A percentile compares a stretch with the other conserved stretches of the same genome.
Conservation (phyloP, 179 eudicot genomes). For the Beta lomatogona region DNA sequence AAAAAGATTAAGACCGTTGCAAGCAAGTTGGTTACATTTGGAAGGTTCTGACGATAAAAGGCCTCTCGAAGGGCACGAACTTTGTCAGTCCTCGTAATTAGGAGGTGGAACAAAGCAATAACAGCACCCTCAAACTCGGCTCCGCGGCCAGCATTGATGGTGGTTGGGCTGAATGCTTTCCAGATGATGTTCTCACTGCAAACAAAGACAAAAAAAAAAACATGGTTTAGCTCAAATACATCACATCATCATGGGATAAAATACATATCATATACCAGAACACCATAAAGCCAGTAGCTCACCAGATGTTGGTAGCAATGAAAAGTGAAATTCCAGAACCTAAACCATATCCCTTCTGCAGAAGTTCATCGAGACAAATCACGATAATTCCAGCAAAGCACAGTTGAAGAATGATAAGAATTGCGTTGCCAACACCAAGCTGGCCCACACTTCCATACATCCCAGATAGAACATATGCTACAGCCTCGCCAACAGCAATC, state of each 20-base stretch:
- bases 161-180: slow-evolving; percentile 92
- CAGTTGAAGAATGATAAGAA: slow-evolving; percentile 76
- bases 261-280: not conserved
- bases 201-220: slow-evolving; percentile 4
- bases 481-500: slow-evolving; percentile 87
- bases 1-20: slow-evolving; percentile 77
- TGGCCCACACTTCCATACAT: slow-evolving; percentile 85
- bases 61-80: slow-evolving; percentile 84
- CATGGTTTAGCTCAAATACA: slow-evolving; percentile 1
- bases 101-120: slow-evolving; percentile 74
- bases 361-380: slow-evolving; percentile 85
- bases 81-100: slow-evolving; percentile 78
- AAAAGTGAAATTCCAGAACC: slow-evolving; percentile 91
- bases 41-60: slow-evolving; percentile 80
- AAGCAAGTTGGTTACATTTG: slow-evolving; percentile 76
- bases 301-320: slow-evolving; percentile 91
- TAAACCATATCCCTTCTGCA: slow-evolving; percentile 91
- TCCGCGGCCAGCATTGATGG: slow-evolving; percentile 84
- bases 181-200: slow-evolving; percentile 84
- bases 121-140: slow-evolving; percentile 93
- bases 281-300: not conserved
- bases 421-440: slow-evolving; percentile 81
- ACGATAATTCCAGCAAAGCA: slow-evolving; percentile 84
- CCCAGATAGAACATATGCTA: slow-evolving; percentile 86
- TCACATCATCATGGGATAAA: not conserved